Evolutionary conservation across 805 yeast genomes (phyloP), one percentile per base, ranked within the genome.

Genomic region (Naumovozyma dairenensis): DNA sequence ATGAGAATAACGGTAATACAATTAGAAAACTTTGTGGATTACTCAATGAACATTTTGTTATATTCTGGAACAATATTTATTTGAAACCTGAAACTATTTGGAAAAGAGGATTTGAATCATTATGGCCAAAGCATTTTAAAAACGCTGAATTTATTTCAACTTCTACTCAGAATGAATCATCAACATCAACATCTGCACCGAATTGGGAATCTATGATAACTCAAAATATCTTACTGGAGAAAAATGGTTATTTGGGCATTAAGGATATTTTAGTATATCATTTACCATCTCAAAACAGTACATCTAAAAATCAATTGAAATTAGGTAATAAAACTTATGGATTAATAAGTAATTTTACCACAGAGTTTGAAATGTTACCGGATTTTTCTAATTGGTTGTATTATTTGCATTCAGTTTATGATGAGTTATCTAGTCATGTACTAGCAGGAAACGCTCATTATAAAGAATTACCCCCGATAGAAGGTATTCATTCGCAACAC

Each of bases 351-450:
- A 51, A 50, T 36, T 57, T 57, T 34, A 33, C 47, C 9, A 32
- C 42, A 14, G 42, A 48, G 12, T 42, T 46, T 8, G 44, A 48
- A 18, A 45, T 45, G 24, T 25, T 55, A 7, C 33, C 53, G 1
- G 44, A 43, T 22, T 16, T 57, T 10, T 52, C 60, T 2, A 57
- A 57, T 32, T 57, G 62, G 62, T 29, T 57, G 3, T 46, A 53
- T 25, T 52, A 55, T 37, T 38, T 51, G 25, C 55, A 52, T 33
- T 38, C 50, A 7, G 39, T 46, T 5, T 47, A 53, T 37, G 55
- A 40, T 4, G 32, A 37, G 2, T 29, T 56, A 14, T 55, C 61
- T 2, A 48, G 52, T 28, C 56, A 53, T 34, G 45, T 48, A 6
- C 27, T 53, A 5, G 34, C 46, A 9, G 56, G 57, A 6, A 54